Conservation (phyloP, 1,284 basidiomycete genomes). For the Ustilago sp. region DNA sequence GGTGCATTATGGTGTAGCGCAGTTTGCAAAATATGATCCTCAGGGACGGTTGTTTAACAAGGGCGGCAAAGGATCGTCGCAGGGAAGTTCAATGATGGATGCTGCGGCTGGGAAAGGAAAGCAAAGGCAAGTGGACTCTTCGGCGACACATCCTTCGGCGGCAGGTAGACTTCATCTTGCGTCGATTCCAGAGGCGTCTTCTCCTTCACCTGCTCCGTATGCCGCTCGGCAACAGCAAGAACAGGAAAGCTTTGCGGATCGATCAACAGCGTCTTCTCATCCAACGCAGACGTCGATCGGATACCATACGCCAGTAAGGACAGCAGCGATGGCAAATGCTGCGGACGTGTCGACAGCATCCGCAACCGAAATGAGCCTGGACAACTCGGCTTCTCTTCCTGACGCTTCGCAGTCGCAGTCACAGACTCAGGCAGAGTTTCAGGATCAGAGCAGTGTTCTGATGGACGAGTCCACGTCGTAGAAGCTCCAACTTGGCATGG, state of each 20-base stretch:
- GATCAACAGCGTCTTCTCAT: constrained; percentile 13
- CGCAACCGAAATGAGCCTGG: constrained; percentile 45
- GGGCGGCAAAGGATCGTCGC: not conserved
- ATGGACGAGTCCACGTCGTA: constrained; percentile 47
- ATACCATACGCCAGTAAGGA: not conserved
- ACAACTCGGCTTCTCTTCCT: constrained; percentile 11
- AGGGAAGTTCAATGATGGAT: not conserved
- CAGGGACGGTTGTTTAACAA: constrained; percentile 1
- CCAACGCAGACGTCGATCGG: constrained; percentile 1
- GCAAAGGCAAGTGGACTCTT: not conserved
- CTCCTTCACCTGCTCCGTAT: constrained; percentile 10
- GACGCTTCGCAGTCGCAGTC: not conserved
- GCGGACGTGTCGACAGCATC: constrained; percentile 12
- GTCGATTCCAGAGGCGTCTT: constrained; percentile 15
- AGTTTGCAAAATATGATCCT: constrained; percentile 32
- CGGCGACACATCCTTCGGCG: not conserved
- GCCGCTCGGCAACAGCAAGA: not conserved
- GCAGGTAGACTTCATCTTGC: constrained; percentile 5
- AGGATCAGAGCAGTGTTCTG: constrained; percentile 31
- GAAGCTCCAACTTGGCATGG: not conserved
- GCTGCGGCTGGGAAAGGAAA: constrained; percentile 11
- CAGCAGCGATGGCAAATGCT: not conserved
- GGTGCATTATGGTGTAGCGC: constrained; percentile 30
- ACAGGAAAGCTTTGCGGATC: constrained; percentile 4
- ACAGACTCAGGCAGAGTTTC: not conserved